Evolutionary conservation across 768 basidiomycete genomes (phyloP).

Genomic region (Albatrellus ellisii): DNA sequence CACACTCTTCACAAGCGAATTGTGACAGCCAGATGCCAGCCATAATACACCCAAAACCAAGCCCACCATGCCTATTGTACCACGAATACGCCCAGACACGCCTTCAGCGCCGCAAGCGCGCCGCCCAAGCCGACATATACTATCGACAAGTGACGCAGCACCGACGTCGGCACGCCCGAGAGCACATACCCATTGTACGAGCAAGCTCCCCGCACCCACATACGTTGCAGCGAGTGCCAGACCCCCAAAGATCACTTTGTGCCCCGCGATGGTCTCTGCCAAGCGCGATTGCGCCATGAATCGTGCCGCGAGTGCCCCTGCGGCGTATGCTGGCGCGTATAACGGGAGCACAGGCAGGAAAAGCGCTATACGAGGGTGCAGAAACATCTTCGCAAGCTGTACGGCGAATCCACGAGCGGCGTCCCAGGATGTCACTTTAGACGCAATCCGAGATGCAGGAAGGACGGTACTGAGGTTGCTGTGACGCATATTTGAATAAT

Average conservation of each 20-base stretch:
- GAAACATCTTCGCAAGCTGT: constrained; percentile 64
- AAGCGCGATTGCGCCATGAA: constrained; percentile 64
- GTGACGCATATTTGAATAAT: constrained; percentile 72
- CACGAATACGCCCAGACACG: constrained; percentile 1
- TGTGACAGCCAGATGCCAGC: constrained; percentile 33
- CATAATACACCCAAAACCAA: constrained; percentile 18
- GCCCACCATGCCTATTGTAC: constrained; percentile 9
- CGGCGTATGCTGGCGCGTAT: constrained; percentile 74
- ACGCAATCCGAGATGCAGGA: constrained; percentile 66
- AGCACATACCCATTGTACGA: neutral
- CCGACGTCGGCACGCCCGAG: neutral
- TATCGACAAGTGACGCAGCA: neutral
- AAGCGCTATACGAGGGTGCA: constrained; percentile 31
- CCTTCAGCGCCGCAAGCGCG: neutral
- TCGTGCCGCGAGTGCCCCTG: constrained; percentile 62
- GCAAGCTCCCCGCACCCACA: neutral
- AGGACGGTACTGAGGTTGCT: constrained; percentile 68
- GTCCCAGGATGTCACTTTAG: constrained; percentile 14
- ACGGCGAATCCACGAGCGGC: constrained; percentile 69
- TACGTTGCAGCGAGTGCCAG: constrained; percentile 4
- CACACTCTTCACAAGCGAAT: constrained; percentile 25
- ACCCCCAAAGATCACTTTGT: constrained; percentile 77
- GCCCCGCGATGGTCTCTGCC: constrained; percentile 82
- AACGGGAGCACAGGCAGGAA: constrained; percentile 84
- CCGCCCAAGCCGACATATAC: neutral